Evolutionary conservation across 768 basidiomycete genomes (phyloP).

Genomic region (Auricularia sp.): DNA sequence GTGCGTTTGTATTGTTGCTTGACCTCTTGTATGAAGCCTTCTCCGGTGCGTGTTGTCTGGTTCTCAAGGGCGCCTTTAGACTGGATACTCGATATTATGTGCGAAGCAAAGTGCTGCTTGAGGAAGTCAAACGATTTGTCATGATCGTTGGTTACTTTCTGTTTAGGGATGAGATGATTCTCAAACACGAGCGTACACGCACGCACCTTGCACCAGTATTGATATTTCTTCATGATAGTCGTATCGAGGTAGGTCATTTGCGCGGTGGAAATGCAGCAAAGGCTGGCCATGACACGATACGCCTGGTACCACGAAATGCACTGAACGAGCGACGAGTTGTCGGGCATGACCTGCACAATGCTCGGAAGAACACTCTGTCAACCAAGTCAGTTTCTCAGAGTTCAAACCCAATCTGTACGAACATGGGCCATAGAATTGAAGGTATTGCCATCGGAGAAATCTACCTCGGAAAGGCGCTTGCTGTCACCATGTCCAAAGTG

Average conservation of each 20-base stretch:
- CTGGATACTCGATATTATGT: slow-evolving; percentile 16
- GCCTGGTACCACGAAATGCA: slow-evolving; percentile 17
- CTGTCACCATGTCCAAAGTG: slow-evolving; percentile 18
- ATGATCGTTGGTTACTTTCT: slow-evolving; percentile 15
- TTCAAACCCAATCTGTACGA: neutral
- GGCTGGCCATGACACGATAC: slow-evolving; percentile 17
- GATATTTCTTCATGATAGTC: neutral
- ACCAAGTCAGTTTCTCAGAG: neutral
- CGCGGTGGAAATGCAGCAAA: slow-evolving; percentile 18
- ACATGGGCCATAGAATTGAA: slow-evolving; percentile 17
- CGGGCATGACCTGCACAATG: slow-evolving; percentile 19
- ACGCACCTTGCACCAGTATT: neutral
- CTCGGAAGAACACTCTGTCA: slow-evolving; percentile 20
- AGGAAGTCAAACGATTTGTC: slow-evolving; percentile 20
- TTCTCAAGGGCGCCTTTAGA: slow-evolving; percentile 21
- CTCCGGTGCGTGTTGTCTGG: slow-evolving; percentile 19
- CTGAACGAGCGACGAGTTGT: slow-evolving; percentile 16
- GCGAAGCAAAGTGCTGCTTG: slow-evolving; percentile 19
- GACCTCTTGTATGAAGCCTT: slow-evolving; percentile 24
- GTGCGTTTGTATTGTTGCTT: slow-evolving; percentile 20
- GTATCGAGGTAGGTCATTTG: slow-evolving; percentile 9
- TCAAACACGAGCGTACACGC: neutral
- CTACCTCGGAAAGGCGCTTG: neutral
- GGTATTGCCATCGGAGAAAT: slow-evolving; percentile 20
- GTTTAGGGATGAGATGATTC: neutral